Base-by-base conservation (phyloP, 805 yeast genomes). In the Candida koratica region DNA sequence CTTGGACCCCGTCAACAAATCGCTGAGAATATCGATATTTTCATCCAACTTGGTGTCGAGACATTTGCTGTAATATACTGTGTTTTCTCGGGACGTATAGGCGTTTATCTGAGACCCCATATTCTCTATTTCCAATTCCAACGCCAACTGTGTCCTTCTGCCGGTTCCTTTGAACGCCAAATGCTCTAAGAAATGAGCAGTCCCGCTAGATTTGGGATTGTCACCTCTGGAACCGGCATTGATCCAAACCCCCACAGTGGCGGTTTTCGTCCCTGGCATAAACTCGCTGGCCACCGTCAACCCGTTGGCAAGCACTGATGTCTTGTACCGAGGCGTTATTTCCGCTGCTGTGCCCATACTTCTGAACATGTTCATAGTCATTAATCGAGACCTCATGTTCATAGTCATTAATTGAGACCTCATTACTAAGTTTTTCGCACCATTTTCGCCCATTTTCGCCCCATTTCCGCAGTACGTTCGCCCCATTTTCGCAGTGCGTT, bases 161-260 rank as follows among this genome's bases (percentile, higher is more conserved):
- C 71, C 61, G 10, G 99, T 93, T 16, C 99, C 99, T 58, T 93
- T 93, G 69, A 93, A 93, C 7, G 97, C 95, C 53, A 93, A 69
- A 62, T 93, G 99, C 61, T 93, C 99, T 39, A 93, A 66, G 57
- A 93, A 93, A 64, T 93, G 99, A 0, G 99, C 99, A 6, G 97
- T 89, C 32, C 99, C 99, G 35, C 78, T 71, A 49, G 88, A 88
- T 53, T 73, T 73, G 52, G 84, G 78, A 51, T 79, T 82, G 61
- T 93, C 99, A 3, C 97, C 97, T 44, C 99, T 73, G 3, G 97
- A 89, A 2, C 99, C 99, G 26, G 98, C 96, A 62, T 93, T 96
- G 43, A 93, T 88, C 90, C 96, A 94, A 37, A 93, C 90, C 2
- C 97, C 98, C 10, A 93, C 96, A 2, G 98, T 93, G 43, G 98